Evolutionary conservation across 1,284 basidiomycete genomes (phyloP).

Genomic region (Cutaneotrichosporon sp.): DNA sequence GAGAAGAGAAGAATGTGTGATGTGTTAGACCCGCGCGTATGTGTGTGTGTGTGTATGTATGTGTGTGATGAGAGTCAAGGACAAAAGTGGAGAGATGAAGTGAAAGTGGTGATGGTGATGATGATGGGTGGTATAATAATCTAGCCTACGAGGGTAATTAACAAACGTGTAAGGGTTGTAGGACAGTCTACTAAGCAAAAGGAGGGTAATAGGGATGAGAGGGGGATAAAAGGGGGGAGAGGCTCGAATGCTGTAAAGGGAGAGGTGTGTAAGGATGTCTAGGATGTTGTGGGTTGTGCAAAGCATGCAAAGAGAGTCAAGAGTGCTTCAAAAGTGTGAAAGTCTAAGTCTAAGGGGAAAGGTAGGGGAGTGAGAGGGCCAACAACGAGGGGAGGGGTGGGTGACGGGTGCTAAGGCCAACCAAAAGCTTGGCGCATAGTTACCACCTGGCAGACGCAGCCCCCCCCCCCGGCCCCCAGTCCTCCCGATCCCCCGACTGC

Average conservation of each 20-base stretch:
- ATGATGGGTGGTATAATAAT: background rate
- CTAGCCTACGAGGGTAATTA: background rate
- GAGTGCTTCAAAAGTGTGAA: too few relatives aligned
- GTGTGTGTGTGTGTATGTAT: background rate
- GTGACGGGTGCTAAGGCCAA: background rate
- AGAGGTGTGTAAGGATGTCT: too few relatives aligned
- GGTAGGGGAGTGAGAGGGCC: background rate
- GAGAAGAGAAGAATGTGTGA: background rate
- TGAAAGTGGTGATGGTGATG: background rate
- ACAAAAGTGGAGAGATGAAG: background rate
- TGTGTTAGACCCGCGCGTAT: background rate
- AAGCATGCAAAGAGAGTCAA: too few relatives aligned
- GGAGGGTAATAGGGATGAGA: too few relatives aligned
- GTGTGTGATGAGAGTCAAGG: background rate
- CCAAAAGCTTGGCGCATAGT: background rate
- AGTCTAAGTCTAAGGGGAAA: too few relatives aligned
- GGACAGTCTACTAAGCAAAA: too few relatives aligned
- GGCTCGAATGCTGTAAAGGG: too few relatives aligned
- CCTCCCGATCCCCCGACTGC: too few relatives aligned
- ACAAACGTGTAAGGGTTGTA: background rate
- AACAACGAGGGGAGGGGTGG: background rate
- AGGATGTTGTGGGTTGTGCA: too few relatives aligned
- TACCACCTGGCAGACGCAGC: too few relatives aligned
- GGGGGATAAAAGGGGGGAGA: too few relatives aligned
- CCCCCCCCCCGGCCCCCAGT: too few relatives aligned